Evolutionary conservation across 108 stramenopile genomes (phyloP), one percentile per base, ranked within the genome.

Genomic region (Fistulifera solaris): DNA sequence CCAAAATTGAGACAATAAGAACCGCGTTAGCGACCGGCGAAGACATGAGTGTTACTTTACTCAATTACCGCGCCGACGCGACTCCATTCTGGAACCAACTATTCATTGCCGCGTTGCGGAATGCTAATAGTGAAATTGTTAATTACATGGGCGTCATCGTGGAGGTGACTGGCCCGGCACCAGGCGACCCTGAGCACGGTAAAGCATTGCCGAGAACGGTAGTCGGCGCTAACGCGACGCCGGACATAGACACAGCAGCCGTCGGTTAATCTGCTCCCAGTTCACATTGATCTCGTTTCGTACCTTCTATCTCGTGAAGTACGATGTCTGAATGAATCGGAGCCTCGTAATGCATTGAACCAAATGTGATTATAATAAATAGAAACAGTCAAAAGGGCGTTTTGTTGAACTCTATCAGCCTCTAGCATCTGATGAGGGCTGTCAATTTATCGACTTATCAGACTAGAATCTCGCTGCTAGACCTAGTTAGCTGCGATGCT

Each of bases 31-130:
- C 59, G 16, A 60, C 42, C 12, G 95, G 95, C 12, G 72, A 75
- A 21, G 96, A 99, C 59, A 69, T 77, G 16, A 72, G 69, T 48
- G 94, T 97, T 23, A 87, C 83, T 17, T 56, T 99, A 21, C 64
- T 95, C 14, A 99, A 99, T 73, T 99, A 98, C 68, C 88, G 83
- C 54, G 77, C 89, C 16, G 94, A 94, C 60, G 95, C 95, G 13
- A 87, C 76, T 21, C 81, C 96, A 0, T 99, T 99, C 72, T 99
- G 96, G 96, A 97, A 98, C 77, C 85, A 90, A 53, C 84, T 98
- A 45, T 96, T 95, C 62, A 83, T 96, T 58, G 94, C 96, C 7
- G 86, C 96, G n/a, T 69, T 97, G 18, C 78, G 93, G 8, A 94
- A 94, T 67, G 86, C 87, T 1, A 72, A 84, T 18, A 84, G 87